Conservation (phyloP, 2,329 filamentous ascomycete species). For the Elsinoe arachidis region DNA sequence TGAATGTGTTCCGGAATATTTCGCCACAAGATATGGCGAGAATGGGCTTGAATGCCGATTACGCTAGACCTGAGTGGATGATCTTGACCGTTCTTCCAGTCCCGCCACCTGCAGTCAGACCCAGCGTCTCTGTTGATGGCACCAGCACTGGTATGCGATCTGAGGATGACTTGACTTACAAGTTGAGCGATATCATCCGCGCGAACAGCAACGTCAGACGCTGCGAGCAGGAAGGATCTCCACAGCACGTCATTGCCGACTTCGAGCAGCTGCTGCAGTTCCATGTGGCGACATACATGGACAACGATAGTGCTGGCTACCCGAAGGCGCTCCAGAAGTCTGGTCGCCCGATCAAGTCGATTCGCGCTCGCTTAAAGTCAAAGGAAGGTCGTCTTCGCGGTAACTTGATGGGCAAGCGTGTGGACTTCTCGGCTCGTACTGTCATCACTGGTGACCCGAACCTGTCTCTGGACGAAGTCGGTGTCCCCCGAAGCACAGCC, state of each 20-base stretch:
- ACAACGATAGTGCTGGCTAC: conserved; percentile 95
- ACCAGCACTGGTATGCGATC: conserved; percentile 86
- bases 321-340: conserved; percentile 95
- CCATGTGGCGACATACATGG: conserved; percentile 98
- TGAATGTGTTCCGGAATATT: conserved; percentile 81
- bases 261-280: conserved; percentile 92
- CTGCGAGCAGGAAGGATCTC: conserved; percentile 83
- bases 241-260: conserved; percentile 81
- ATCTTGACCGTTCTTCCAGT: conserved; percentile 90
- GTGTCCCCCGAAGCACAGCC: conserved; percentile 89
- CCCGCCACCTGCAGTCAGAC: conserved; percentile 87
- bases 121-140: conserved; percentile 94
- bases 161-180: conserved; percentile 99
- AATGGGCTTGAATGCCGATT: conserved; percentile 88
- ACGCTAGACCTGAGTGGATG: conserved; percentile 98
- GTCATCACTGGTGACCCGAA: conserved; percentile 99
- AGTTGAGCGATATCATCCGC: conserved; percentile 94
- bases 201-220: conserved; percentile 92
- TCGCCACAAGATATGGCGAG: conserved; percentile 70
- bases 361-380: conserved; percentile 93
- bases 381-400: conserved; percentile 97
- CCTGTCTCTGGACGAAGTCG: conserved; percentile 90
- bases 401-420: conserved; percentile 99
- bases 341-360: conserved; percentile 90
- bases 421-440: conserved; percentile 98